Evolutionary conservation across 805 yeast species (phyloP).

Genomic region (Starmera pachycereana): DNA sequence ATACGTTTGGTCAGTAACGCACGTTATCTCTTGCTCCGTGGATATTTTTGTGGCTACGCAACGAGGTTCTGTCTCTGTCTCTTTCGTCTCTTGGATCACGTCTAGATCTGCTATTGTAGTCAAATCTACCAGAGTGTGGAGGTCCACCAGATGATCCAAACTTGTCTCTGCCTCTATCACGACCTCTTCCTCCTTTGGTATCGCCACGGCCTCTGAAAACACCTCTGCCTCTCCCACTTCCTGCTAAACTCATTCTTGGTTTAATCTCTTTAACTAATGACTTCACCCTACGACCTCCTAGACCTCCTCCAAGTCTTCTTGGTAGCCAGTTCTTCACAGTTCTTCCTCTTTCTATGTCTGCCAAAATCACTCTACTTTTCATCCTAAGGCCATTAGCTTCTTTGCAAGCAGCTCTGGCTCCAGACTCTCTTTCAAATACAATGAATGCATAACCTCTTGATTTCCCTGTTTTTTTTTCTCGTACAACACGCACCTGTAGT

Average conservation of each 20-base stretch:
- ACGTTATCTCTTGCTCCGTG: no score
- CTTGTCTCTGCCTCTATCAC: slow-evolving; percentile 1
- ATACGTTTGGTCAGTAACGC: no score
- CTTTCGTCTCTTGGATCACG: slow-evolving; percentile 15
- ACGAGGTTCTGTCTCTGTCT: slow-evolving; percentile 10
- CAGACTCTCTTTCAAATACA: slow-evolving; percentile 50
- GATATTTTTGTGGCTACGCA: no score
- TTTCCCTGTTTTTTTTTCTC: slow-evolving; percentile 39
- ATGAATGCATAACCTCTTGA: slow-evolving; percentile 82
- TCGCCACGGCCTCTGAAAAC: slow-evolving; percentile 9
- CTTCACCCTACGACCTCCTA: slow-evolving; percentile 66
- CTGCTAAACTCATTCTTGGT: slow-evolving; percentile 2
- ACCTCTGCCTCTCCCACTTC: slow-evolving; percentile 3
- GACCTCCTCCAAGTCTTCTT: slow-evolving; percentile 77
- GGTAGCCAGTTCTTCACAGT: slow-evolving; percentile 61
- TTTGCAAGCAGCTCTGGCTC: slow-evolving; percentile 51
- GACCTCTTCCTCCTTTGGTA: slow-evolving; percentile 12
- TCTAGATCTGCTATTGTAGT: slow-evolving; percentile 14
- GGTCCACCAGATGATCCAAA: slow-evolving; percentile 3
- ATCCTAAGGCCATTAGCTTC: slow-evolving; percentile 45
- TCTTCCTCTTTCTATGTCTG: slow-evolving; percentile 66
- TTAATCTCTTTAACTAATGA: slow-evolving; percentile 8
- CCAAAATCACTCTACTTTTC: slow-evolving; percentile 45
- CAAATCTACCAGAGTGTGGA: slow-evolving; percentile 8
- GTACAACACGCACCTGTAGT: slow-evolving; percentile 36